These are phyloP conservation scores for Incumbomyces lentus DNA, from an alignment of 2,329 filamentous ascomycete species.

Conservation along the genomic window DNA sequence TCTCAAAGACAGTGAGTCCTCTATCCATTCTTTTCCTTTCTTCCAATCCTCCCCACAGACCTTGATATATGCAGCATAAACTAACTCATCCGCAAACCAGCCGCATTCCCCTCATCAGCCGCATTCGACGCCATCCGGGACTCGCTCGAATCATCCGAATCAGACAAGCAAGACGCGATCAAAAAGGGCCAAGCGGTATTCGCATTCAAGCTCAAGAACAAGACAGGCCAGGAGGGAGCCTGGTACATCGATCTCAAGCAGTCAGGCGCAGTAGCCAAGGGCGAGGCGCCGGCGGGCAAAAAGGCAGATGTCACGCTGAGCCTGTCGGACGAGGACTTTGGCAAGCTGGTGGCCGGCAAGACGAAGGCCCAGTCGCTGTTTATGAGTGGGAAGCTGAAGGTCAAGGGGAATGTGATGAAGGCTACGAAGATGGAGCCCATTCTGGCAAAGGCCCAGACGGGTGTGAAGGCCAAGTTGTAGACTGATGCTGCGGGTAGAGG, in stretches of 20 bases:
- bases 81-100: too few relatives aligned
- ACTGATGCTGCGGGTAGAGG: too few relatives aligned
- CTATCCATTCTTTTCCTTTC: not conserved
- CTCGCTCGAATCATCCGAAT: constrained; percentile 56
- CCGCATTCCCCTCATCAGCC: constrained; percentile 76
- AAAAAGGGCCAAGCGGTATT: constrained; percentile 82
- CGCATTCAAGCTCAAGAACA: constrained; percentile 87
- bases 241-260: constrained; percentile 97
- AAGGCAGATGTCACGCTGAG: constrained; percentile 84
- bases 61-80: too few relatives aligned
- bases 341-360: constrained; percentile 70
- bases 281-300: constrained; percentile 53
- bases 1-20: constrained; percentile 58
- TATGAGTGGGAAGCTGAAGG: constrained; percentile 97
- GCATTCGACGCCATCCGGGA: constrained; percentile 83
- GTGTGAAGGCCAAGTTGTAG: constrained; percentile 65
- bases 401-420: constrained; percentile 98
- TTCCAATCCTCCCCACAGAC: too few relatives aligned
- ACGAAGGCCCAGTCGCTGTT: constrained; percentile 91
- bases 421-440: constrained; percentile 90
- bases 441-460: constrained; percentile 73
- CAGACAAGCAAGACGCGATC: constrained; percentile 75
- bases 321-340: constrained; percentile 79
- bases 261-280: constrained; percentile 70
- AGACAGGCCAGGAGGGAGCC: constrained; percentile 62